phyloP scores from a whole-genome alignment of 2,329 filamentous ascomycete genomes.

The Helotiales sp. region DNA sequence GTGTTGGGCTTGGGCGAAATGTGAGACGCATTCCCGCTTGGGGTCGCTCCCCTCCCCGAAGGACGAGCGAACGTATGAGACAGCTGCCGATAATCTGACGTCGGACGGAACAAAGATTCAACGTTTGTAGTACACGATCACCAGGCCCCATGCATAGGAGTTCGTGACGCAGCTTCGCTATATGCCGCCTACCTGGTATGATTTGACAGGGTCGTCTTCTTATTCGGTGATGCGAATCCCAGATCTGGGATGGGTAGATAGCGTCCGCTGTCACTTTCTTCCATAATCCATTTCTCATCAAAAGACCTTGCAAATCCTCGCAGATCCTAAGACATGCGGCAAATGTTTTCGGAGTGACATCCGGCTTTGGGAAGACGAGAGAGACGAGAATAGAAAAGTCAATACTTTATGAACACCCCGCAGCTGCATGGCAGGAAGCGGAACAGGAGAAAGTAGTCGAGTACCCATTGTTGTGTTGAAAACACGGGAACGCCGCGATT shows the following conservation, averaged over 20 bases:
- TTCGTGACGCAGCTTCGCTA: neutral
- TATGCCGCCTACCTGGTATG: neutral
- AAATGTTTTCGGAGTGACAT: neutral
- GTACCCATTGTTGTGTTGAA: neutral
- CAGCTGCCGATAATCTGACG: constrained; percentile 10
- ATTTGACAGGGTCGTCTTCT: neutral
- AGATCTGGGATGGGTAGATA: neutral
- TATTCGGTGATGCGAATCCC: no score
- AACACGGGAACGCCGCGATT: neutral
- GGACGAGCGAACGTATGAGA: constrained; percentile 8
- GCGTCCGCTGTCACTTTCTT: neutral
- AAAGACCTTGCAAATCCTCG: neutral
- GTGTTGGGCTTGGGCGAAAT: neutral
- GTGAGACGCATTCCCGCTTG: neutral
- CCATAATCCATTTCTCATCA: no score
- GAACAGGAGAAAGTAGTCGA: neutral
- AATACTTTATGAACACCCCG: neutral
- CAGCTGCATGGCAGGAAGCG: neutral
- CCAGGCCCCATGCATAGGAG: neutral
- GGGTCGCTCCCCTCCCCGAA: neutral
- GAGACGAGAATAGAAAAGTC: neutral
- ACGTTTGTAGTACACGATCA: neutral
- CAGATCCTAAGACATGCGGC: neutral
- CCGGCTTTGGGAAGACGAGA: neutral
- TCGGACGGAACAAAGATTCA: neutral